Evolutionary conservation across 108 stramenopile genomes (phyloP).

Genomic region (Conticribra weissflogii): DNA sequence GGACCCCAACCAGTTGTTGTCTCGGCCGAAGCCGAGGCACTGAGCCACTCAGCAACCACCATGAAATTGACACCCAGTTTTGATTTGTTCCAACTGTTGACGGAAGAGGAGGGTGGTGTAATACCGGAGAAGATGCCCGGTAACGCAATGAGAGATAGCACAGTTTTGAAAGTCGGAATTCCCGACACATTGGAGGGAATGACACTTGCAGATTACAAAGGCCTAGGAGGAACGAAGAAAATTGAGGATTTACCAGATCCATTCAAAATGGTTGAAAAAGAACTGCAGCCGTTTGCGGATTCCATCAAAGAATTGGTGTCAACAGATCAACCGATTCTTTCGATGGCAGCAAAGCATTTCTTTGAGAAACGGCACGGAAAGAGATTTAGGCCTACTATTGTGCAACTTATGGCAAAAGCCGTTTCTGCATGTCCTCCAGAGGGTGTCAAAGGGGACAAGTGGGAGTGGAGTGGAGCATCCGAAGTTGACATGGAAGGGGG

Average conservation of each 20-base stretch:
- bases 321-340: slow-evolving; percentile 95
- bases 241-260: slow-evolving; percentile 84
- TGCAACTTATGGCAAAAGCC: slow-evolving; percentile 88
- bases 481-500: slow-evolving; percentile 68
- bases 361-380: slow-evolving; percentile 98
- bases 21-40: slow-evolving; percentile 78
- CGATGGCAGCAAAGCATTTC: slow-evolving; percentile 97
- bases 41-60: slow-evolving; percentile 84
- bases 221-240: slow-evolving; percentile 58
- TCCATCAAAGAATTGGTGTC: slow-evolving; percentile 96
- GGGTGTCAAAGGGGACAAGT: slow-evolving; percentile 35
- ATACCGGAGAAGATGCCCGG: slow-evolving; percentile 62
- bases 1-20: slow-evolving; percentile 72
- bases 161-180: slow-evolving; percentile 55
- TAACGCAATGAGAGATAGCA: slow-evolving; percentile 68
- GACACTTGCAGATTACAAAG: slow-evolving; percentile 62
- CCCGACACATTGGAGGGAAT: slow-evolving; percentile 65
- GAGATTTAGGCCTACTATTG: slow-evolving; percentile 95
- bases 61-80: slow-evolving; percentile 88
- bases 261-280: slow-evolving; percentile 89
- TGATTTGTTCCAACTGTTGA: slow-evolving; percentile 80
- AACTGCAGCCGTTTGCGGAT: slow-evolving; percentile 93
- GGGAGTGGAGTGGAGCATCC: slow-evolving; percentile 84
- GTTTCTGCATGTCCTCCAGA: slow-evolving; percentile 80
- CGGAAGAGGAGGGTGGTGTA: slow-evolving; percentile 75